Evolutionary conservation across 2,329 filamentous ascomycete species (phyloP), one percentile per base, ranked within the genome.

Genomic region (Nigrospora osmanthi): DNA sequence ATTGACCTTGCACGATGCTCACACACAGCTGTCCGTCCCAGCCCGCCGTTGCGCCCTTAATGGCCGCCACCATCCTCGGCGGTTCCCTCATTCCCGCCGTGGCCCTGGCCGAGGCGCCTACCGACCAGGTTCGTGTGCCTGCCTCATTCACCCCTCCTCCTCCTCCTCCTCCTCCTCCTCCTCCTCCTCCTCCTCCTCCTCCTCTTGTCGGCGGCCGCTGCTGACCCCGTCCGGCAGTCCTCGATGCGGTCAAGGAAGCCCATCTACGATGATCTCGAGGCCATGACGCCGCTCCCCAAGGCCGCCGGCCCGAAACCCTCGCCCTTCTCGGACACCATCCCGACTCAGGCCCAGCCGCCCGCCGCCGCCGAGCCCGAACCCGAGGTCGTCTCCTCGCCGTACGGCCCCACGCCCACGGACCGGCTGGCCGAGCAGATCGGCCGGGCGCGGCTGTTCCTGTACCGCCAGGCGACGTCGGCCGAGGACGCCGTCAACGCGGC

Each of bases 401-500:
- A 63, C 48, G 67, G 71, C 50, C 87, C 88, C 13, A 89, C 89
- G 17, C 89, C 89, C 13, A 97, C 93, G 52, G 90, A 95, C 67
- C 85, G 89, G 41, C 80, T 98, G 34, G 89, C 93, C 47, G 76
- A 75, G 32, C 83, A 96, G 63, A 85, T 98, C 60, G 82, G 87
- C 58, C 78, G 76, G 55, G 87, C 78, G 48, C 89, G 93, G 49
- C 73, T 96, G 50, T 85, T 85, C 63, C 73, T 96, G 38, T 86
- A 97, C 73, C 67, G 74, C 43, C 81, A 90, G 60, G 85, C 86
- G 47, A 79, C 83, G 45, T 68, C 74, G 45, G 80, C 84, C 57
- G 91, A 97, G 72, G 83, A 89, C 65, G 78, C 81, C 58, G 78
- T 96, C 69, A 96, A 98, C 75, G 67, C 74, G 56, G 76, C 85